Base-by-base conservation (phyloP, 2,329 filamentous ascomycete genomes). In the Endothia cerciana region DNA sequence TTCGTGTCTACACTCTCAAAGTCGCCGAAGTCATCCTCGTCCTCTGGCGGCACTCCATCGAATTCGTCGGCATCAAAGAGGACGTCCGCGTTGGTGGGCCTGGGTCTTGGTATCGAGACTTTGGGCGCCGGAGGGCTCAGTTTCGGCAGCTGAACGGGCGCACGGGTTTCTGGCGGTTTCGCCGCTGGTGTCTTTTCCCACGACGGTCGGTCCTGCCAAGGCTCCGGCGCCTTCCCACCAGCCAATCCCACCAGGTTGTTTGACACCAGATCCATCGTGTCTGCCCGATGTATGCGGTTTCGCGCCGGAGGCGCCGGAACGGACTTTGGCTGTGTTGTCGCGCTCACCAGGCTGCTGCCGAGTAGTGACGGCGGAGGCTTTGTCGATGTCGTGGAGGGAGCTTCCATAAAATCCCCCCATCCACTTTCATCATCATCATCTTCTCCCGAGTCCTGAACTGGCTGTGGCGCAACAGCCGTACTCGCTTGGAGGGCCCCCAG, bases 381-480 rank as follows among this genome's bases (percentile, higher is more conserved):
- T 57, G 69, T 65, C 65, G 19, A 22, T 15, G 63, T 63, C 4
- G 71, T 65, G 1, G 78, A 74, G 17, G 82, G 77, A 19, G 86
- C 86, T 55, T 83, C 81, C 74, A 90, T 88, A 71, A 91, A 91
- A 64, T 90, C 88, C 0, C 89, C 89, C 84, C 89, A 91, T 33
- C 82, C 85, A 72, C 89, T 87, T 62, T 89, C 87, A 36, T 82
- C 85, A 71, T 89, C 87, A 63, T 89, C 87, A 8, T 88, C 84
- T 6, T 79, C 77, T 25, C 33, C n/a, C 15, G 22, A 17, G 22
- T 4, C 13, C 33, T 58, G 55, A 8, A 13, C n/a, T 10, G 43
- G 45, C 19, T 69, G 49, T 36, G 69, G 66, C 38, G 62, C 45
- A 3, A 40, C 30, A 36, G 40, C 33, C 22, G 40, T 38, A 4